Conservation (phyloP, 2,329 filamentous ascomycete species). For the Ophiostoma tasmaniense region DNA sequence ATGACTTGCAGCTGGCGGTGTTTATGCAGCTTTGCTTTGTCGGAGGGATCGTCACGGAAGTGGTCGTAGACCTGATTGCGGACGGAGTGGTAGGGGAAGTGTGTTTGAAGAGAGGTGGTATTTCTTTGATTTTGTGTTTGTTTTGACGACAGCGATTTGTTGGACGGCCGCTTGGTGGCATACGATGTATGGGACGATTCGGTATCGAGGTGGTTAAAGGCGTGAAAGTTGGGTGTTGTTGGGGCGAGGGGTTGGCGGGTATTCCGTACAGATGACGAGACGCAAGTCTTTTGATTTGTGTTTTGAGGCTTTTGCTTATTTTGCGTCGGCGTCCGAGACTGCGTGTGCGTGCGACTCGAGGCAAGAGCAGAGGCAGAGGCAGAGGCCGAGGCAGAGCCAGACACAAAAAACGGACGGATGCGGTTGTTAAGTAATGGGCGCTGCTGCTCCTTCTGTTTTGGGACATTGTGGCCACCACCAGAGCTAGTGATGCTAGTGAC, state of each 20-base stretch:
- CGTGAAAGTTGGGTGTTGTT: not conserved
- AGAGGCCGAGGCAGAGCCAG: no score
- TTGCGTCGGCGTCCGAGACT: no score
- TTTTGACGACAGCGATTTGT: not conserved
- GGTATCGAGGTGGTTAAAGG: not conserved
- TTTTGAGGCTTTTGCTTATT: not conserved
- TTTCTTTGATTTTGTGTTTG: no score
- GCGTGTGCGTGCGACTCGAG: not conserved
- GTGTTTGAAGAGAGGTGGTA: not conserved
- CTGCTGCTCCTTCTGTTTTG: not conserved
- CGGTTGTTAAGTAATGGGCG: slow-evolving; percentile 2
- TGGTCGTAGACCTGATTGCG: not conserved
- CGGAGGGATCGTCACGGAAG: not conserved
- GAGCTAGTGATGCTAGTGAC: not conserved
- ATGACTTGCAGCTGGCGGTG: not conserved
- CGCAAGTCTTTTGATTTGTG: no score
- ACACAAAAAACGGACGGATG: not conserved
- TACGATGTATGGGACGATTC: not conserved
- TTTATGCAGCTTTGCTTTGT: not conserved
- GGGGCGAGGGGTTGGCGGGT: not conserved
- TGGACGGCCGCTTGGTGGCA: not conserved
- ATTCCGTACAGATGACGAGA: no score
- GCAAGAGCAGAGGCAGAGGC: not conserved
- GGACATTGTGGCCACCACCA: not conserved
- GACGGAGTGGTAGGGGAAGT: not conserved